These are phyloP conservation scores for Wickerhamiella domercqiae DNA, from an alignment of 805 yeast genomes.

Conservation along the genomic window DNA sequence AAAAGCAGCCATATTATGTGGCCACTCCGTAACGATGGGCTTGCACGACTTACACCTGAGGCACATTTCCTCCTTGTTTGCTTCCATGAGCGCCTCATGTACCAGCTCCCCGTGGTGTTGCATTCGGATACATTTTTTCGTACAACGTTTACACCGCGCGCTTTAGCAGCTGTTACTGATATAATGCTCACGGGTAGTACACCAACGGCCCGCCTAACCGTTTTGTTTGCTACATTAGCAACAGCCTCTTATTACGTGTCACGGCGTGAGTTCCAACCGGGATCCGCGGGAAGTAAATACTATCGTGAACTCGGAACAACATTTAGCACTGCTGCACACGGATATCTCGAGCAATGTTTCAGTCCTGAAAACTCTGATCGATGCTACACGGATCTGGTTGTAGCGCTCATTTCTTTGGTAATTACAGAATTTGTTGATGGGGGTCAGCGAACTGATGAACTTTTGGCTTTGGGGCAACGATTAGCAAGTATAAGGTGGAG, in stretches of 20 bases:
- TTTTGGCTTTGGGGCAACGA: conserved; percentile 60
- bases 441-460: conserved; percentile 59
- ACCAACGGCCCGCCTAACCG: conserved; percentile 58
- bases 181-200: conserved; percentile 58
- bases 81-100: no score
- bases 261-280: conserved; percentile 56
- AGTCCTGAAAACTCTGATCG: conserved; percentile 32
- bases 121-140: conserved; percentile 76
- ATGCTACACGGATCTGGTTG: conserved; percentile 69
- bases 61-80: no score
- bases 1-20: no score
- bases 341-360: conserved; percentile 45
- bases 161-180: conserved; percentile 70
- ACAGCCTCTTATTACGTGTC: conserved; percentile 67
- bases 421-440: conserved; percentile 77
- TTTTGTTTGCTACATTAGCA: conserved; percentile 64
- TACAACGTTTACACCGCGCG: conserved; percentile 67
- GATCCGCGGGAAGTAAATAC: conserved; percentile 51
- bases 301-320: conserved; percentile 60
- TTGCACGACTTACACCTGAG: no score
- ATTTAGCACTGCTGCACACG: conserved; percentile 57
- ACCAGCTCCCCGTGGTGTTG: conserved; percentile 72
- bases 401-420: conserved; percentile 65
- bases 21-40: no score
- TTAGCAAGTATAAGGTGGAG: conserved; percentile 56